Evolutionary conservation across 176 grass and related monocot genomes (phyloP).

Genomic region (Dactylis glomerata): DNA sequence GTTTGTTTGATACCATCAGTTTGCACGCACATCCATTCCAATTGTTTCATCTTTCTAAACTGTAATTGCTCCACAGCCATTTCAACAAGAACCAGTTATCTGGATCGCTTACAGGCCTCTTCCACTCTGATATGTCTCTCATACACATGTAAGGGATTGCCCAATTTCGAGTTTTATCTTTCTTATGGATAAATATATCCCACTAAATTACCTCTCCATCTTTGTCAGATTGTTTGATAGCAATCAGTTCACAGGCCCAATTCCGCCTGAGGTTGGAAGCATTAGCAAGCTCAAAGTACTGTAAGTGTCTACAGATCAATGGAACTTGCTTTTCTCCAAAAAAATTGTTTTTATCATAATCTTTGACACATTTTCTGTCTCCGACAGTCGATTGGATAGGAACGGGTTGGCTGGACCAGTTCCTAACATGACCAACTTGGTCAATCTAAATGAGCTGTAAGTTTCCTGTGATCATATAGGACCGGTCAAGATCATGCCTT

Average conservation of each 20-base stretch:
- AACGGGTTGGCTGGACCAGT: conserved; percentile 13
- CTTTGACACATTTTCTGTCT: conserved; percentile 17
- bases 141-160: conserved; percentile 48
- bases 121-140: conserved; percentile 49
- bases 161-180: background rate
- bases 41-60: background rate
- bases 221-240: conserved; percentile 46
- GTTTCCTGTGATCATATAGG: background rate
- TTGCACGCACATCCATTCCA: background rate
- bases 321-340: background rate
- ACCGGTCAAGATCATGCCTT: background rate
- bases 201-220: conserved; percentile 4
- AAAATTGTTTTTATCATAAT: background rate
- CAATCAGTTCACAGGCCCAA: conserved; percentile 39
- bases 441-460: conserved; percentile 48
- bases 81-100: conserved; percentile 53
- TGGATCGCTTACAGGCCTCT: conserved; percentile 42
- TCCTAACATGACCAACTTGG: conserved; percentile 48
- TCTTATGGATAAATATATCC: background rate
- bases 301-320: conserved; percentile 38
- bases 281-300: conserved; percentile 32
- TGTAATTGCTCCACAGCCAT: conserved; percentile 37
- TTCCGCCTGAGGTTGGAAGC: conserved; percentile 36
- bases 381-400: conserved; percentile 46
- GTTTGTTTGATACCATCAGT: background rate